Evolutionary conservation across 306 rosid genomes (phyloP), one percentile per base, ranked within the genome.

Genomic region (Pueraria montana): DNA sequence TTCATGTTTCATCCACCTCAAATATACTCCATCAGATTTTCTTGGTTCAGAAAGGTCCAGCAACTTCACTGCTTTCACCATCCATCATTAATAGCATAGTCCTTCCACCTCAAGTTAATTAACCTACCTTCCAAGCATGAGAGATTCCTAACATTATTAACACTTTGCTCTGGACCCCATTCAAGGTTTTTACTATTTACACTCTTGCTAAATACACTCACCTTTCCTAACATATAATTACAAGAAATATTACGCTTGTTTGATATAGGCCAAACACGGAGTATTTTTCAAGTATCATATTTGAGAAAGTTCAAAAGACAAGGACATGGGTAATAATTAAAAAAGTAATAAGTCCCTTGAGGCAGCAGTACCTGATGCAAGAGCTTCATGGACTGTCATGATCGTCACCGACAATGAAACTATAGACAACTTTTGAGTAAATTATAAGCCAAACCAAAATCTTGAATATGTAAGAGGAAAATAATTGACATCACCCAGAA

Each of bases 41-140:
- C 84, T 48, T 88, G 97, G 91, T 76, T 93, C 83, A 86, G 14
- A 87, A 82, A 83, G 17, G 13, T 74, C 89, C 93, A 87, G 68
- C 89, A 78, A 38, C 12, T 72, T 72, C 78, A 79, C 27, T 61
- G 21, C n/a, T 26, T 79, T 64, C 50, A 53, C 32, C 82, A 49
- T 46, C 83, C 82, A 56, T 48, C 82, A 71, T 77, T 63, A n/a
- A 77, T 86, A 81, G 17, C 84, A 67, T 18, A 12, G 55, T 72
- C 87, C 80, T 86, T 63, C 75, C 80, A 72, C 89, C 87, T 68
- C 87, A 61, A 52, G 34, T 26, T 52, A 45, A 30, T 56, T 34
- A 74, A 65, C 45, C 46, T 63, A 58, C 81, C 80, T 75, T 38
- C 76, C 81, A 24, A 67, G 63, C 84, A 70, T 49, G 56, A 85